Conservation (phyloP, 257 asterid genomes). For the Agastache rugosa region DNA sequence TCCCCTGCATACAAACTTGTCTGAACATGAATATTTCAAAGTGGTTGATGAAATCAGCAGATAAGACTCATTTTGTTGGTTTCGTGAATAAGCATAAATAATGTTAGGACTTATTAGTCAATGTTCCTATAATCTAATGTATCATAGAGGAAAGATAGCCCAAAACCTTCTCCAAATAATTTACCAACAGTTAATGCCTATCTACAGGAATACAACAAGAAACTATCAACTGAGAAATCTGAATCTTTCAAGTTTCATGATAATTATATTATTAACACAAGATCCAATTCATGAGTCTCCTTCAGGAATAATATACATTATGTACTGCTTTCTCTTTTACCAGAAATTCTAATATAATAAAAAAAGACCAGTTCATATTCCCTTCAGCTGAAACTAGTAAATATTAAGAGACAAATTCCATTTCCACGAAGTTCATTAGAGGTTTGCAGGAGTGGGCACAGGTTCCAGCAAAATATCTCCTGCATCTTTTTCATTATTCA, state of each 20-base stretch:
- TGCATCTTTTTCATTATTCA: neutral
- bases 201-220: slow-evolving; percentile 2
- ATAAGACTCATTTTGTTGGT: slow-evolving; percentile 3
- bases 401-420: neutral
- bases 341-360: neutral
- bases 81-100: slow-evolving; percentile 9
- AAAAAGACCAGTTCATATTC: neutral
- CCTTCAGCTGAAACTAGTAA: neutral
- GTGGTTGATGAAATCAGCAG: slow-evolving; percentile 26
- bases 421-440: neutral
- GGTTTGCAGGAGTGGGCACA: slow-evolving; percentile 2
- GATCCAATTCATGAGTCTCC: slow-evolving; percentile 15
- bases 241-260: slow-evolving; percentile 23
- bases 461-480: neutral
- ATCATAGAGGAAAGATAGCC: slow-evolving; percentile 22
- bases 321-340: neutral
- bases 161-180: slow-evolving; percentile 16
- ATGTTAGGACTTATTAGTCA: neutral
- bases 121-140: slow-evolving; percentile 8
- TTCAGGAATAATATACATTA: neutral
- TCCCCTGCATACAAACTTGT: slow-evolving; percentile 66
- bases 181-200: neutral
- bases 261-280: slow-evolving; percentile 3
- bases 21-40: slow-evolving; percentile 29
- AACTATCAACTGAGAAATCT: slow-evolving; percentile 13